Percentiles rank a stretch among this genome's conserved stretches.
Evolutionary conservation across 1,139 yeast genomes (phyloP).

Genomic region (Ogataea hybrid): DNA sequence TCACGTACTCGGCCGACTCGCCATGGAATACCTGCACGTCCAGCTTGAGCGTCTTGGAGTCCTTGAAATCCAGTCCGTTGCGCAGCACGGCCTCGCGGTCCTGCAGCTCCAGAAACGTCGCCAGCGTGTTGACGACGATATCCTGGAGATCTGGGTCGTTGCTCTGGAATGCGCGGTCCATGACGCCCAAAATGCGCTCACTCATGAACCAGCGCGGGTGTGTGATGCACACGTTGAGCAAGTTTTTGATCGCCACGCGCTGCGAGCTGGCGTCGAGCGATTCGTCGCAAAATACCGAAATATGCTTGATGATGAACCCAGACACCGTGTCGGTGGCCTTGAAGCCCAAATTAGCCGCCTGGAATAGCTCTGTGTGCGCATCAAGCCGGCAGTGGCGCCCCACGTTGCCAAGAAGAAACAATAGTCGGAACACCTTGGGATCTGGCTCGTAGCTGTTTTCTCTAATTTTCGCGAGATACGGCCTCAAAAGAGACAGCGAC

Average conservation of each 20-base stretch:
- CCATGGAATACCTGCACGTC: slow-evolving; percentile 59
- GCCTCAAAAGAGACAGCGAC: too few relatives aligned
- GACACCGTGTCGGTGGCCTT: slow-evolving; percentile 52
- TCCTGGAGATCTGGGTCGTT: slow-evolving; percentile 40
- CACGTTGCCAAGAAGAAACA: slow-evolving; percentile 65
- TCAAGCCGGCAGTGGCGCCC: slow-evolving; percentile 68
- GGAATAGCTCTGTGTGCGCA: slow-evolving; percentile 40
- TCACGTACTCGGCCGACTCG: slow-evolving; percentile 41
- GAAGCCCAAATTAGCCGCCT: slow-evolving; percentile 41
- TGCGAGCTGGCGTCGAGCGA: slow-evolving; percentile 34
- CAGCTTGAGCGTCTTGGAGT: slow-evolving; percentile 33
- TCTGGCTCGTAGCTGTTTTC: slow-evolving; percentile 32
- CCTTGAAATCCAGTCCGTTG: slow-evolving; percentile 37
- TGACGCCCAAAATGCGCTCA: slow-evolving; percentile 46
- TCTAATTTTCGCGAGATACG: too few relatives aligned
- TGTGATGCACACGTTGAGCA: slow-evolving; percentile 55
- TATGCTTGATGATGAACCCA: slow-evolving; percentile 53
- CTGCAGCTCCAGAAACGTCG: slow-evolving; percentile 52
- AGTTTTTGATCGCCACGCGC: slow-evolving; percentile 52
- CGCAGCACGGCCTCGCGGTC: slow-evolving; percentile 44
- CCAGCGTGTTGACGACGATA: slow-evolving; percentile 52
- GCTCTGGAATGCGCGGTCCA: slow-evolving; percentile 50
- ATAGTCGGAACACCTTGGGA: slow-evolving; percentile 51
- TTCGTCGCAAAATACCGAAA: slow-evolving; percentile 50
- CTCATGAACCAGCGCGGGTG: slow-evolving; percentile 64